Evolutionary conservation across 441 rosid genomes (phyloP).

Genomic region (Jatropha podagrica): DNA sequence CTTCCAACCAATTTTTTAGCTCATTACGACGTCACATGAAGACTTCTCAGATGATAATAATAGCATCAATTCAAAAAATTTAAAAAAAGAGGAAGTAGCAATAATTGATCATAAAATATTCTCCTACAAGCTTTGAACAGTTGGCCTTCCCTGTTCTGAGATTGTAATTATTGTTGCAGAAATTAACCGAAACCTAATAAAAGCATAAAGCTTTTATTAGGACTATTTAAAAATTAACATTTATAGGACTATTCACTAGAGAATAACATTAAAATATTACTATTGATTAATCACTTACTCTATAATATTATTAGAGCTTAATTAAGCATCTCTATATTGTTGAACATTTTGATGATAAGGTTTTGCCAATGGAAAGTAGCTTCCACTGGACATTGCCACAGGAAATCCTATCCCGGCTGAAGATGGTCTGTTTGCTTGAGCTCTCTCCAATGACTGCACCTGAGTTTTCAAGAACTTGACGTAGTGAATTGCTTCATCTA

Average conservation of each 20-base stretch:
- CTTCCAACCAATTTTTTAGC: background rate
- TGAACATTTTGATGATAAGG: constrained; percentile 28
- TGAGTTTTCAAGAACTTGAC: constrained; percentile 71
- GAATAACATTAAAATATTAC: background rate
- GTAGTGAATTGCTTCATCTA: constrained; percentile 77
- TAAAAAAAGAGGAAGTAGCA: background rate
- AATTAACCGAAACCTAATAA: background rate
- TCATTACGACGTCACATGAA: constrained; percentile 9
- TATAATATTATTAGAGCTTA: background rate
- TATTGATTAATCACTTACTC: background rate
- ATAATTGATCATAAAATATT: constrained; percentile 10
- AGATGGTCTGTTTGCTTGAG: constrained; percentile 29
- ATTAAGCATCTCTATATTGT: constrained; percentile 34
- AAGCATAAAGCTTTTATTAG: too few relatives aligned
- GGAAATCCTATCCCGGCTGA: constrained; percentile 40
- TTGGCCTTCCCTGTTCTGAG: constrained; percentile 13
- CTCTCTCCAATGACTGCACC: constrained; percentile 58
- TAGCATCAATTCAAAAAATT: too few relatives aligned
- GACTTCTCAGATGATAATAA: constrained; percentile 1
- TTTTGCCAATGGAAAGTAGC: constrained; percentile 31
- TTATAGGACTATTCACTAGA: background rate
- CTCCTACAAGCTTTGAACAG: constrained; percentile 16
- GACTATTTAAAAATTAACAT: background rate
- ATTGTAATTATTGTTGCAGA: constrained; percentile 20
- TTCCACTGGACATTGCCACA: constrained; percentile 34